Evolutionary conservation across 2,329 filamentous ascomycete species (phyloP).

Genomic region (Alternaria incomplexa): DNA sequence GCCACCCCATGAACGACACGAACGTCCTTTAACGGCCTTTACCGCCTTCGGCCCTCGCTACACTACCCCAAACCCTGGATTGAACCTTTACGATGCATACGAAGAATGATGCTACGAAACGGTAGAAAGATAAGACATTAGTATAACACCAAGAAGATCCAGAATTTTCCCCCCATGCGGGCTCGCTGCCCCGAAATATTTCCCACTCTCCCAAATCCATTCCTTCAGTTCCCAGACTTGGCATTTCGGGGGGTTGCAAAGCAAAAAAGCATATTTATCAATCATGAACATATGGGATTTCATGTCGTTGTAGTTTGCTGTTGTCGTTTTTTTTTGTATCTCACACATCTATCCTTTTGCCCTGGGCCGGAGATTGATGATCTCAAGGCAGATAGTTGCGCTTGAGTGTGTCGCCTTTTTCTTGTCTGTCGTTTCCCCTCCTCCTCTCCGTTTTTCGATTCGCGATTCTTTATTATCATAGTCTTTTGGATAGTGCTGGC

Average conservation of each 20-base stretch:
- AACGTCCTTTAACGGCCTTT: constrained; percentile 41
- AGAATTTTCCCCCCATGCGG: constrained; percentile 22
- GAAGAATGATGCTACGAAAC: constrained; percentile 50
- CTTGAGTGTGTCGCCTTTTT: not conserved
- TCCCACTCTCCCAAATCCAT: not conserved
- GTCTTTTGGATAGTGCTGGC: not conserved
- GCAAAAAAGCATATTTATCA: not conserved
- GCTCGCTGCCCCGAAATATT: constrained; percentile 32
- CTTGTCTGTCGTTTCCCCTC: not conserved
- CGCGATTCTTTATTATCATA: not conserved
- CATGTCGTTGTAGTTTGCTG: not conserved
- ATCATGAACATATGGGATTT: not conserved
- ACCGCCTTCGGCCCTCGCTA: constrained; percentile 30
- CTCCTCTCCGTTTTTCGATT: not conserved
- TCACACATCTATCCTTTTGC: no score
- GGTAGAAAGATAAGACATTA: constrained; percentile 35
- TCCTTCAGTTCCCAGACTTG: not conserved
- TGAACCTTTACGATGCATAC: constrained; percentile 47
- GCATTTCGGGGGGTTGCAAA: not conserved
- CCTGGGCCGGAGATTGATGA: no score
- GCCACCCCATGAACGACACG: constrained; percentile 36
- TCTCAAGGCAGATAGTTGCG: no score
- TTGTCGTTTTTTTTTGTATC: not conserved
- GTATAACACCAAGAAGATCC: constrained; percentile 32
- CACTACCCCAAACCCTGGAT: constrained; percentile 26